A percentile compares a stretch with the other conserved stretches of the same genome.
Conservation (phyloP, 176 grass and related monocot genomes). For the Aegilops speltoides region DNA sequence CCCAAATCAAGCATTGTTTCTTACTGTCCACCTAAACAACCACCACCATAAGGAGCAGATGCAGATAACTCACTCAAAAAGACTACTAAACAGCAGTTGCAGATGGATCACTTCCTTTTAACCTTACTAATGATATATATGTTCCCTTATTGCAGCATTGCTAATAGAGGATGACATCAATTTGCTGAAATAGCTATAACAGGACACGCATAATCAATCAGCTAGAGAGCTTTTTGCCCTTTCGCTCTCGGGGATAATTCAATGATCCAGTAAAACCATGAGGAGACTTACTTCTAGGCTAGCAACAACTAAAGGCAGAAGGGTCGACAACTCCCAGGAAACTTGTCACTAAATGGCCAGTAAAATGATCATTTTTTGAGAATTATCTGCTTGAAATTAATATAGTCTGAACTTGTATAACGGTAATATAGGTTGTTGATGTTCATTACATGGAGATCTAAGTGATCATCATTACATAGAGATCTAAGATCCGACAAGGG, state of each 20-base stretch:
- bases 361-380: neutral
- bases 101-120: neutral
- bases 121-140: neutral
- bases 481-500: neutral
- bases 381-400: too few species aligned
- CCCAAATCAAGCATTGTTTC: neutral
- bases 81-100: neutral
- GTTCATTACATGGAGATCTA: too few species aligned
- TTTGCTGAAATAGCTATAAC: neutral
- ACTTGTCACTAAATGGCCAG: too few species aligned
- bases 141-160: neutral
- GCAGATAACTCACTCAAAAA: neutral
- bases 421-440: too few species aligned
- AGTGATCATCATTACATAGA: too few species aligned
- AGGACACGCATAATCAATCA: neutral
- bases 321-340: too few species aligned
- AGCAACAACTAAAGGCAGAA: neutral
- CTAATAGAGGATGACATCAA: neutral
- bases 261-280: neutral
- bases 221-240: neutral
- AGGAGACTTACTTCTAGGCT: neutral
- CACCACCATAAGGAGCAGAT: neutral
- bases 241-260: neutral
- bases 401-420: too few species aligned
- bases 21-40: neutral